Evolutionary conservation across 2,329 filamentous ascomycete species (phyloP).

Genomic region (Aspergillus caelatus): DNA sequence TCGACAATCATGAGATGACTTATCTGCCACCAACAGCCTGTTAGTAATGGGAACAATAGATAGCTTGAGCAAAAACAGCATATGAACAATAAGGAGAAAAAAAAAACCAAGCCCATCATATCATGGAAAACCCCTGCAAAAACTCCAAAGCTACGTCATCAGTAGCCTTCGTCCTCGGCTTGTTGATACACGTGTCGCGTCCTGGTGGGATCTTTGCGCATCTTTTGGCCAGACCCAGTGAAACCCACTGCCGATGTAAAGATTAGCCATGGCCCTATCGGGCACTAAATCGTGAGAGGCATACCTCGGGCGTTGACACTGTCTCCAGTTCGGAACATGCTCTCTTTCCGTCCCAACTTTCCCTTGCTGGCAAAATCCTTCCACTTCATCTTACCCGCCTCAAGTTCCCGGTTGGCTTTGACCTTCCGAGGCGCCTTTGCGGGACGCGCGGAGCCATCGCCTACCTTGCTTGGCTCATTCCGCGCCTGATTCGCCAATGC

Average conservation of each 20-base stretch:
- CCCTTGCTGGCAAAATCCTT: conserved; percentile 84
- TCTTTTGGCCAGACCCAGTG: conserved; percentile 89
- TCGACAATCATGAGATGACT: conserved; percentile 22
- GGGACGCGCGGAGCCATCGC: conserved; percentile 61
- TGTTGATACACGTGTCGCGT: conserved; percentile 83
- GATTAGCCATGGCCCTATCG: conserved; percentile 21
- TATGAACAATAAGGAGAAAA: conserved; percentile 17
- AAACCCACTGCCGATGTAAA: conserved; percentile 73
- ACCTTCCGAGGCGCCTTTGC: conserved; percentile 73
- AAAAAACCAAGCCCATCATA: conserved; percentile 4
- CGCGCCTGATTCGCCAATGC: conserved; percentile 66
- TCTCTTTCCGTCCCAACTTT: conserved; percentile 78
- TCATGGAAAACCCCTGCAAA: conserved; percentile 15
- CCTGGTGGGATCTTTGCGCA: conserved; percentile 87
- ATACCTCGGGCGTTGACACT: conserved; percentile 82
- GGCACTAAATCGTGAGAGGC: conserved; percentile 12
- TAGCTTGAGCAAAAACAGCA: conserved; percentile 14
- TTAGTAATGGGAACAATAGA: conserved; percentile 31
- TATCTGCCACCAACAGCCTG: conserved; percentile 29
- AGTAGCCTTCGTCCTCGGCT: conserved; percentile 67
- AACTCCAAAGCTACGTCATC: conserved; percentile 7
- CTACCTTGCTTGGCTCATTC: conserved; percentile 65
- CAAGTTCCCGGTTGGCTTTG: conserved; percentile 89
- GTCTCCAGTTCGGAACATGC: conserved; percentile 94
- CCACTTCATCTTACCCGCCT: conserved; percentile 91